Percentiles rank a stretch among this genome's conserved stretches.
These are phyloP conservation scores for Fusarium multiceps DNA, from an alignment of 2,329 filamentous ascomycete genomes.

Conservation along the genomic window DNA sequence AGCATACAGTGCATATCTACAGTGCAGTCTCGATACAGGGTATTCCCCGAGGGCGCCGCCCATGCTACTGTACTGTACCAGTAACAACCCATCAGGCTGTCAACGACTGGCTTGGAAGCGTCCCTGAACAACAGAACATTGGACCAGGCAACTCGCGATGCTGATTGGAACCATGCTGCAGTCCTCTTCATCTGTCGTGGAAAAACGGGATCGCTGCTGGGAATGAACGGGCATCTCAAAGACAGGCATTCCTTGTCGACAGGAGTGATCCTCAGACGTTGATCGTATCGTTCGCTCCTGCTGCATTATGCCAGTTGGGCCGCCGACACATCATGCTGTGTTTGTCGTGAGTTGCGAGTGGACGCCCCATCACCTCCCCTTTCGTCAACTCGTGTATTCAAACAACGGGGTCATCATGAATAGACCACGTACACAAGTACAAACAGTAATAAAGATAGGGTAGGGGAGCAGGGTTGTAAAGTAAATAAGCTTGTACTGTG, in stretches of 20 bases:
- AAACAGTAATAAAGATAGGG: not conserved
- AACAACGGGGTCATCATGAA: constrained; percentile 24
- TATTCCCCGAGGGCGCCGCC: constrained; percentile 27
- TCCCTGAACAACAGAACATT: constrained; percentile 22
- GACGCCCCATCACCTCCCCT: constrained; percentile 41
- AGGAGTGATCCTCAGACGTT: constrained; percentile 36
- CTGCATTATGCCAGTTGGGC: constrained; percentile 32
- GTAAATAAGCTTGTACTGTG: constrained; percentile 6
- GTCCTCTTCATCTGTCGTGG: constrained; percentile 44
- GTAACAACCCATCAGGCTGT: constrained; percentile 3
- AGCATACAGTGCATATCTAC: constrained; percentile 32
- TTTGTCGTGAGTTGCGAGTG: constrained; percentile 38
- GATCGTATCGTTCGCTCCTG: constrained; percentile 40
- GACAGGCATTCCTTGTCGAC: constrained; percentile 42
- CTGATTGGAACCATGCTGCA: constrained; percentile 39
- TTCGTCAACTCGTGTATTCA: constrained; percentile 21
- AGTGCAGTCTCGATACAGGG: constrained; percentile 28
- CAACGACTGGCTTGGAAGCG: constrained; percentile 33
- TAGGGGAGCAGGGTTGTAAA: constrained; percentile 24
- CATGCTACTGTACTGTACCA: constrained; percentile 1
- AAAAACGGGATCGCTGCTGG: constrained; percentile 27
- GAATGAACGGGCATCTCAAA: constrained; percentile 25
- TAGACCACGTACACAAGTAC: not conserved
- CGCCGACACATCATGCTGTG: constrained; percentile 36
- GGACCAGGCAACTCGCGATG: constrained; percentile 15